These are phyloP conservation scores for Dryas alaskensis DNA, from an alignment of 306 rosid genomes.

Conservation along the genomic window DNA sequence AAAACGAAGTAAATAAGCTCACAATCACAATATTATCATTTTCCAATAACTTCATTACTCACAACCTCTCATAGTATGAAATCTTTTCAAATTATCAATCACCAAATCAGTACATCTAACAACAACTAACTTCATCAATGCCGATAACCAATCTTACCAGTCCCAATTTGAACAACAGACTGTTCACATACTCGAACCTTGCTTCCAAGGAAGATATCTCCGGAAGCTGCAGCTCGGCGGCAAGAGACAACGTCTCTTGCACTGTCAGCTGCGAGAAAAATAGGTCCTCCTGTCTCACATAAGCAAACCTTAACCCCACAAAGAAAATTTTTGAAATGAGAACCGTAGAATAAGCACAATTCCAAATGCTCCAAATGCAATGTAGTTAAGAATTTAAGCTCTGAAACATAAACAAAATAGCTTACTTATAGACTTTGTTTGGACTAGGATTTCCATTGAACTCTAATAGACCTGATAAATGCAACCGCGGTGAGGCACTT, in stretches of 20 bases:
- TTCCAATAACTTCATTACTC: conserved; percentile 12
- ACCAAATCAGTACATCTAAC: background rate
- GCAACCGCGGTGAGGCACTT: conserved; percentile 56
- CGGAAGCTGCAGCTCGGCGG: conserved; percentile 81
- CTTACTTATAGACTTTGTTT: conserved; percentile 62
- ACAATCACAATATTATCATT: background rate
- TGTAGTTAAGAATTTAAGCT: background rate
- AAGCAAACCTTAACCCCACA: conserved; percentile 64
- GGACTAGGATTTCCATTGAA: conserved; percentile 68
- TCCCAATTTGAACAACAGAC: conserved; percentile 73
- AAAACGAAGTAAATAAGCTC: background rate
- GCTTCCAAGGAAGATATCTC: conserved; percentile 56
- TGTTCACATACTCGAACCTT: conserved; percentile 75
- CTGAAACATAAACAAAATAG: background rate
- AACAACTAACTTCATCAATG: background rate
- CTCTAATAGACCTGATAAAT: conserved; percentile 73
- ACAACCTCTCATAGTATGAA: background rate
- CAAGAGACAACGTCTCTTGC: conserved; percentile 78
- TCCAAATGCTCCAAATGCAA: background rate
- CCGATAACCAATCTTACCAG: conserved; percentile 49
- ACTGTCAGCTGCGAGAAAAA: conserved; percentile 94
- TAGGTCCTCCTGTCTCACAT: conserved; percentile 92
- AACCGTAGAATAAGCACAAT: conserved; percentile 1
- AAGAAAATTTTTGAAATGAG: conserved; percentile 1
- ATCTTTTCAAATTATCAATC: background rate